Base-by-base conservation (phyloP, 2,329 filamentous ascomycete genomes). In the Blastomyces gilchristii region DNA sequence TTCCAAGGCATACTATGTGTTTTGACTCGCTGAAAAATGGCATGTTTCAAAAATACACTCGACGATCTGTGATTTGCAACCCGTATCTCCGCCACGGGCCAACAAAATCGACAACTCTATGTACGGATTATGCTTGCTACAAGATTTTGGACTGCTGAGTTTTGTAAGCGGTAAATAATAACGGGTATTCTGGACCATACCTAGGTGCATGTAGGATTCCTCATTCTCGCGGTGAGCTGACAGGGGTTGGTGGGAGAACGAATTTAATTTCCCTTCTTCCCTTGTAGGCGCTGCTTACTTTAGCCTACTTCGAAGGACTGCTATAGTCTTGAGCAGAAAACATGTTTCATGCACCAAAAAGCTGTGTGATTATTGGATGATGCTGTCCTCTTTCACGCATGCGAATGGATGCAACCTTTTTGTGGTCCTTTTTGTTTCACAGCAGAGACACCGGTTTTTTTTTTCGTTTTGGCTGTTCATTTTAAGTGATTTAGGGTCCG, bases 271-370 rank as follows among this genome's bases (percentile, higher is more conserved):
- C 6, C n/a, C n/a, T 8, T 12, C 22, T 8, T n/a, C 9, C 22
- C 12, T 8, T 8, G 1, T 18, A 28, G 58, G 14, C 43, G 31
- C 31, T 3, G n/a, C 37, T 34, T 49, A 60, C 3, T 34, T 1
- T 50, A 22, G 9, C 47, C 22, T 4, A 16, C 22, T 5, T 16
- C 12, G 28, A 31, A 16, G 41, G 41, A 14, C 16, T 18, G 3
- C 14, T 4, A 12, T 16, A 34, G 22, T 28, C 43, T 16, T 28
- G 31, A 16, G 31, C 12, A n/a, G 52, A 39, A 62, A 62, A 62
- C 52, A 62, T 62, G 60, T 62, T 62, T 62, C 60, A 62, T 28
- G 9, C 53, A 45, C 34, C 47, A n/a, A 61, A 61, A 41, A 45
- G 34, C 52, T 22, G 60, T n/a, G 25, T 18, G 39, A n/a, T 43